Evolutionary conservation across 495 filamentous ascomycete species (phyloP), one percentile per base, ranked within the genome.

Genomic region (Penicillium paradoxum): DNA sequence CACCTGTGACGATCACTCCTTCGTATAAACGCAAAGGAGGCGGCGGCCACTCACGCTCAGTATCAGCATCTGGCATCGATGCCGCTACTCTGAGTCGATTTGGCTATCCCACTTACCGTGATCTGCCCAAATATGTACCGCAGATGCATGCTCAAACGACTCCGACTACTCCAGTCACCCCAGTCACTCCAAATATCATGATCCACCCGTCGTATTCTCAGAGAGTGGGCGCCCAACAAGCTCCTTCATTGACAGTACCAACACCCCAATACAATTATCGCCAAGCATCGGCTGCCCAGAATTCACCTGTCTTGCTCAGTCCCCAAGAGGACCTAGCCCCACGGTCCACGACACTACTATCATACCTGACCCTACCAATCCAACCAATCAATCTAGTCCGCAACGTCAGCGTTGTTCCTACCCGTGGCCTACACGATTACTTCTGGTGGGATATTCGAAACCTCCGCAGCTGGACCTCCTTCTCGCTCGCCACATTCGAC

Each of bases 361-460:
- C 83, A 22, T 93, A 95, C 62, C 78, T 97, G 29, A 91, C 88
- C 11, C 72, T 79, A 0, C 74, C 87, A 40, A 95, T 91, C 57
- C 90, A 89, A 32, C 81, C 88, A 17, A 86, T 91, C 8, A 84
- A 83, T 29, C 75, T 95, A n/a, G 88, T 95, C 13, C 88, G 85
- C 56, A 88, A 84, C 49, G 81, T 91, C 60, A 89, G 83, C 57
- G 82, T 87, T 64, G 76, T 82, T 9, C 77, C 81, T 19, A 79
- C 81, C 22, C 82, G 89, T 34, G 84, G 85, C 38, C 67, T 84
- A 59, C 83, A 87, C 62, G 85, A 84, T 61, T 86, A 95, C 64
- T 92, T 89, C 64, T 97, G 91, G 91, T 97, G 88, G 88, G 91
- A 97, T 56, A 80, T 96, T 49, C 87, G 91, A 44, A 91, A 95